A percentile compares a stretch with the other conserved stretches of the same genome.
Evolutionary conservation across 345 rosid species (phyloP).

Genomic region (Geranium rotundifolium): DNA sequence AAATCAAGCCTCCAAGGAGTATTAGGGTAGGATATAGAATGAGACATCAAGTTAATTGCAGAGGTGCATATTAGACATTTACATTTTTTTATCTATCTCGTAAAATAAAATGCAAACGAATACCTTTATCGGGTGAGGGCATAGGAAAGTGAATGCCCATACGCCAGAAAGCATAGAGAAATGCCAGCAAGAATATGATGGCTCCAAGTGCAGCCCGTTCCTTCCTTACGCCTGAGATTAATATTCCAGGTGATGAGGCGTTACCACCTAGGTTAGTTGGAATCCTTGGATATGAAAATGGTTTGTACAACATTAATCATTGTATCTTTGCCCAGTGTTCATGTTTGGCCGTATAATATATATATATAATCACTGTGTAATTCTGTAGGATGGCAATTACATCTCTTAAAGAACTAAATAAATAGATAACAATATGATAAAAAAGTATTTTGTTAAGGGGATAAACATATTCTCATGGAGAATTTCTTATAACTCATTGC

Average conservation of each 20-base stretch:
- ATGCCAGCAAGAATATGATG: slow-evolving; percentile 73
- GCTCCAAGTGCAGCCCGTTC: slow-evolving; percentile 92
- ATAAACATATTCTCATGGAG: too few species aligned
- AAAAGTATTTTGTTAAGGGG: too few species aligned
- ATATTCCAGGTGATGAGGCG: background rate
- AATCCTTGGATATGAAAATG: background rate
- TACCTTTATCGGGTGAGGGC: slow-evolving; percentile 95
- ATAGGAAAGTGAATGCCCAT: slow-evolving; percentile 98
- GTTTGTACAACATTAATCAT: background rate
- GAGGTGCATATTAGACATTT: too few species aligned
- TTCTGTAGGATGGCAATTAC: too few species aligned
- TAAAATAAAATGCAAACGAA: slow-evolving; percentile 6
- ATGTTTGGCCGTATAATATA: background rate
- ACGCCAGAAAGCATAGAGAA: slow-evolving; percentile 97
- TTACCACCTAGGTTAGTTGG: background rate
- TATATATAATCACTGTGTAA: too few species aligned
- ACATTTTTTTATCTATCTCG: too few species aligned
- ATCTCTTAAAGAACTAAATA: too few species aligned
- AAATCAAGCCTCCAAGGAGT: too few species aligned
- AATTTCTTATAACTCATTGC: too few species aligned
- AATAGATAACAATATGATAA: too few species aligned
- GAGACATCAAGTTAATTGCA: too few species aligned
- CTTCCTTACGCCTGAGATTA: slow-evolving; percentile 64
- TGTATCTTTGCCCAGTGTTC: background rate
- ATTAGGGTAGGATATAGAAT: too few species aligned